Percentiles rank a stretch among this genome's conserved stretches.
These are phyloP conservation scores for Calonectria honghensis DNA, from an alignment of 2,329 filamentous ascomycete species.

Conservation along the genomic window DNA sequence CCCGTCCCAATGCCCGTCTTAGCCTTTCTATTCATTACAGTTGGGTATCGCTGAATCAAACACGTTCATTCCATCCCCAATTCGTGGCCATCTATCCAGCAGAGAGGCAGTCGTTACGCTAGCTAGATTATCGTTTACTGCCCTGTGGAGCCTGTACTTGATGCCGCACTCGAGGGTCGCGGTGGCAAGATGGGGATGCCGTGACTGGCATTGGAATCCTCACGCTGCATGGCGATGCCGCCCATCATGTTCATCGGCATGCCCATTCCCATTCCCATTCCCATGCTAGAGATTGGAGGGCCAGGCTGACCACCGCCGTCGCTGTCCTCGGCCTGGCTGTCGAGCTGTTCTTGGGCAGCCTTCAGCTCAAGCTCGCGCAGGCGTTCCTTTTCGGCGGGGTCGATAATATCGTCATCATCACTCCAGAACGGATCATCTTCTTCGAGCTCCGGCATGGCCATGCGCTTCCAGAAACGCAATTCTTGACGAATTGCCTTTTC, in stretches of 20 bases:
- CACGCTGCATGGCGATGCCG: conserved; percentile 63
- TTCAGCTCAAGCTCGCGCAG: conserved; percentile 70
- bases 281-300: conserved; percentile 47
- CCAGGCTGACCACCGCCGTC: conserved; percentile 55
- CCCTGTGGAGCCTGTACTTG: conserved; percentile 66
- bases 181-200: conserved; percentile 57
- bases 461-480: conserved; percentile 79
- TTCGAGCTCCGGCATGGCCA: conserved; percentile 77
- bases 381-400: conserved; percentile 75
- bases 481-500: conserved; percentile 74
- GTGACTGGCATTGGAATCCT: conserved; percentile 56
- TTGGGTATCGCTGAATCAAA: conserved; percentile 57
- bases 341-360: conserved; percentile 63
- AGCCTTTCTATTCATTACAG: conserved; percentile 53
- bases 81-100: conserved; percentile 16
- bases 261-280: conserved; percentile 50
- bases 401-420: conserved; percentile 79
- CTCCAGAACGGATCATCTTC: conserved; percentile 79
- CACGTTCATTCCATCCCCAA: conserved; percentile 35
- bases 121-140: conserved; percentile 51
- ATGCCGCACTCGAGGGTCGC: conserved; percentile 63
- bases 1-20: conserved; percentile 41
- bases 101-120: conserved; percentile 6
- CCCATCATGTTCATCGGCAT: conserved; percentile 58
- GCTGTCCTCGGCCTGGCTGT: conserved; percentile 59